phyloP scores from a whole-genome alignment of 164 flowering plant species.

The Dillenia suffruticosa region DNA sequence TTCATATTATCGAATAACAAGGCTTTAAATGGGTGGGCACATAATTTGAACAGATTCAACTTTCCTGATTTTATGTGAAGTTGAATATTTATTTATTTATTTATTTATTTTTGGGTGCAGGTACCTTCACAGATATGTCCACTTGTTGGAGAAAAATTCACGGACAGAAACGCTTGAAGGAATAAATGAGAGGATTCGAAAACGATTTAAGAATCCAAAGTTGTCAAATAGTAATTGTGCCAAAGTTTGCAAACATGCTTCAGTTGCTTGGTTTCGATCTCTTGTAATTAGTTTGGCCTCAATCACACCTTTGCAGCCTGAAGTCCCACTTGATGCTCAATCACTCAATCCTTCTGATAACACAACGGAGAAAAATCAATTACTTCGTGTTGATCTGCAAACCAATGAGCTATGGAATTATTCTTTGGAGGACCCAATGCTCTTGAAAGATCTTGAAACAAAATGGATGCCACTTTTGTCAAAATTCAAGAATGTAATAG shows the following conservation, averaged over 20 bases:
- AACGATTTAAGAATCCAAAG: constrained; percentile 89
- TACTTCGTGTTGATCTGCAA: constrained; percentile 73
- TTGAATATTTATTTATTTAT: background rate
- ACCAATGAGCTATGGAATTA: constrained; percentile 65
- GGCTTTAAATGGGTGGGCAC: too few species aligned
- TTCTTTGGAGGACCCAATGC: constrained; percentile 52
- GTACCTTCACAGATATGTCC: constrained; percentile 69
- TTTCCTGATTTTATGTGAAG: background rate
- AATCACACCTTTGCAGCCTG: constrained; percentile 59
- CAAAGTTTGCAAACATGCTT: constrained; percentile 86
- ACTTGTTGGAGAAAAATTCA: constrained; percentile 53
- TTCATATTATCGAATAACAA: too few species aligned
- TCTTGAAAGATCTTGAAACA: constrained; percentile 43
- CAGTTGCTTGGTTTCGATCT: constrained; percentile 83
- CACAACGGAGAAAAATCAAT: constrained; percentile 35
- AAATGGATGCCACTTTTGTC: constrained; percentile 62
- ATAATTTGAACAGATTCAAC: too few species aligned
- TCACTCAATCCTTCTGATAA: constrained; percentile 23
- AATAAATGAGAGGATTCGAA: constrained; percentile 86
- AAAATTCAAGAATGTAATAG: constrained; percentile 43
- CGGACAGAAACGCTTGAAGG: constrained; percentile 78
- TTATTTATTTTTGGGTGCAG: constrained; percentile 35
- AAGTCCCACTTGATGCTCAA: constrained; percentile 27
- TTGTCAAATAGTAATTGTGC: constrained; percentile 70
- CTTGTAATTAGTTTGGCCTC: constrained; percentile 67